Evolutionary conservation across 2,329 filamentous ascomycete genomes (phyloP), one percentile per base, ranked within the genome.

Genomic region (Chaetoscypha palmicola): DNA sequence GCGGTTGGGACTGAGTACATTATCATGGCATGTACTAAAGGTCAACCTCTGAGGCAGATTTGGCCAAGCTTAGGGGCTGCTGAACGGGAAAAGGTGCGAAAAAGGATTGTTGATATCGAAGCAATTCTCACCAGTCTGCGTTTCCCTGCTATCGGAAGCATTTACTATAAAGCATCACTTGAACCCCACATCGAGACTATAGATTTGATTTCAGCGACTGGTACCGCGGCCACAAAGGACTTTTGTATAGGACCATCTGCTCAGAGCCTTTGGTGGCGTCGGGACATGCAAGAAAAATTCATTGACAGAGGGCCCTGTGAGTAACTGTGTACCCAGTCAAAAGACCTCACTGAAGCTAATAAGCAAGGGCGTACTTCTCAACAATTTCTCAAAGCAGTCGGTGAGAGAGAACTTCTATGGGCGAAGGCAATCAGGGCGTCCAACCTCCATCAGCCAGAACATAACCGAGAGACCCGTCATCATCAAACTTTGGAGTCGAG

Each of bases 1-100:
- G 26, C 47, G n/a, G 57, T 66, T 41, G 60, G 61, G 19, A 58
- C 52, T 24, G 61, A 65, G 49, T 66, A 68, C 38, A 66, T 67
- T 16, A 64, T 68, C 28, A 66, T 65, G 58, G 64, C 66, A 43
- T n/a, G 60, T 63, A 50, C 59, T 57, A 21, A 21, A 38, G 32
- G 63, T n/a, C n/a, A n/a, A n/a, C n/a, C n/a, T n/a, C n/a, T n/a
- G 64, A 10, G 49, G 62, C 40, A 54, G 53, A 20, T 46, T 66
- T 21, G 55, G 58, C 11, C 32, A 62, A 37, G 47, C 40, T 20
- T 55, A 46, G 50, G 43, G 59, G 34, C 48, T 38, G 32, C 52
- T 54, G 51, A 44, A 41, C 32, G 37, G 48, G n/a, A 48, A 45
- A 32, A 37, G 52, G 41, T 47, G 51, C 38, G 50, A 24, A 23